Conservation (phyloP, 2,329 filamentous ascomycete species). For the Calonectria leucothoes region DNA sequence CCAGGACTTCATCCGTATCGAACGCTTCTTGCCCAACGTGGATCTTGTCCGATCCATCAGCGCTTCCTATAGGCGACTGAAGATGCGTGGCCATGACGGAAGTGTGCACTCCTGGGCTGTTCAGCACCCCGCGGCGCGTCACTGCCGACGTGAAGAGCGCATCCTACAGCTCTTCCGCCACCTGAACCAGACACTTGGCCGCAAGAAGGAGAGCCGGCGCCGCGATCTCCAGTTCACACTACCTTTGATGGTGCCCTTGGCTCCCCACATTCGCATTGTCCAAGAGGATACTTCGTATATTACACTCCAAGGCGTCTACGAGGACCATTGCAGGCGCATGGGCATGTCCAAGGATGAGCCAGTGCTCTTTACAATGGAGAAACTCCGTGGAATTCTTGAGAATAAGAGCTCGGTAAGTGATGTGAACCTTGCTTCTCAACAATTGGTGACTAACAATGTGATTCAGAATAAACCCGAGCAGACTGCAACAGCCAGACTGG, state of each 20-base stretch:
- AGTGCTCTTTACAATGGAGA: conserved; percentile 94
- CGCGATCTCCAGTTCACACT: conserved; percentile 96
- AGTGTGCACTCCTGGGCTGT: conserved; percentile 97
- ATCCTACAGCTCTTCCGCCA: conserved; percentile 97
- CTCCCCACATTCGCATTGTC: conserved; percentile 93
- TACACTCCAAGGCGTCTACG: conserved; percentile 93
- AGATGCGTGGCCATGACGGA: conserved; percentile 97
- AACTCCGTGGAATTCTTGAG: conserved; percentile 82
- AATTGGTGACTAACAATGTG: conserved; percentile 21
- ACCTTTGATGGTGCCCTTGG: conserved; percentile 94
- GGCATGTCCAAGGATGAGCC: conserved; percentile 95
- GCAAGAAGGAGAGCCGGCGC: conserved; percentile 94
- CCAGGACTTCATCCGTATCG: conserved; percentile 96
- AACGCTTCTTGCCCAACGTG: conserved; percentile 94
- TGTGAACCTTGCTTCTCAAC: not conserved
- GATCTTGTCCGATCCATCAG: conserved; percentile 92
- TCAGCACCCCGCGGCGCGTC: conserved; percentile 92
- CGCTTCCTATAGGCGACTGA: conserved; percentile 90
- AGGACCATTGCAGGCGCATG: conserved; percentile 92
- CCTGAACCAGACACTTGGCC: conserved; percentile 90
- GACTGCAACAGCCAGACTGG: conserved; percentile 78
- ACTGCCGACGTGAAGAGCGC: conserved; percentile 93
- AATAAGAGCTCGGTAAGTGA: conserved; percentile 69
- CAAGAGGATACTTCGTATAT: conserved; percentile 96
- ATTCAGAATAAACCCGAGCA: conserved; percentile 76